A percentile compares a stretch with the other conserved stretches of the same genome.
Conservation (phyloP, 2,329 filamentous ascomycete genomes). For the Lecanicillium sp. region DNA sequence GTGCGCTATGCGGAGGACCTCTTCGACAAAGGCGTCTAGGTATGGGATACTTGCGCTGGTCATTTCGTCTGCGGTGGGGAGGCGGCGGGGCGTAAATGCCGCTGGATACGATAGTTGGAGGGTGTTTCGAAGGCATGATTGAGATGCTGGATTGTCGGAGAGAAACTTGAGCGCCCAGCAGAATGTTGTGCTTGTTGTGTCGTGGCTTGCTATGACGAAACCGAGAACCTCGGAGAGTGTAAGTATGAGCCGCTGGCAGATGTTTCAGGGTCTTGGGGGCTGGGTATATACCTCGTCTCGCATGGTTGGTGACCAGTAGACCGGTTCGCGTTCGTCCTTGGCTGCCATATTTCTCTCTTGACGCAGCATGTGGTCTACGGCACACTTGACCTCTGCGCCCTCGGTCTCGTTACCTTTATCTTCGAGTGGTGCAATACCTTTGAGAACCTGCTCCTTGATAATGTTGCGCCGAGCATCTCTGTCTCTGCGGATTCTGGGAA, state of each 20-base stretch:
- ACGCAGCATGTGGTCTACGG: conserved; percentile 3
- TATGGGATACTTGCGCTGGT: conserved; percentile 14
- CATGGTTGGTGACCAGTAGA: conserved; percentile 4
- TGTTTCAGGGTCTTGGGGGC: conserved; percentile 8
- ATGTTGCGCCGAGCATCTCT: conserved; percentile 1
- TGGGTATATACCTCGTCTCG: background rate
- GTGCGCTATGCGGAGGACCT: conserved; percentile 20
- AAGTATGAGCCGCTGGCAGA: conserved; percentile 13
- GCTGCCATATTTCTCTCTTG: conserved; percentile 1
- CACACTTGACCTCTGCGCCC: conserved; percentile 2
- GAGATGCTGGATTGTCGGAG: conserved; percentile 9
- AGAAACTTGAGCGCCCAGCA: conserved; percentile 15
- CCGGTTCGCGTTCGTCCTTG: conserved; percentile 3
- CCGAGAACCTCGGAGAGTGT: conserved; percentile 9
- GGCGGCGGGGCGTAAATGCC: conserved; percentile 11
- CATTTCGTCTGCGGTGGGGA: conserved; percentile 19
- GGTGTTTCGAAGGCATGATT: conserved; percentile 13
- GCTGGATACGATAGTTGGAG: conserved; percentile 11
- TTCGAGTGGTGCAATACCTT: background rate
- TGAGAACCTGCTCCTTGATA: conserved; percentile 3
- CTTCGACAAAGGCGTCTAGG: conserved; percentile 24
- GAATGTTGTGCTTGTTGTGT: conserved; percentile 14
- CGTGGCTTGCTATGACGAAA: conserved; percentile 15
- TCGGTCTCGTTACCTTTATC: background rate
- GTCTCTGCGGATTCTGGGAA: conserved; percentile 3